Evolutionary conservation across 23 red algal genomes (phyloP), one percentile per base, ranked within the genome.

Genomic region (Agarophyton chilense): DNA sequence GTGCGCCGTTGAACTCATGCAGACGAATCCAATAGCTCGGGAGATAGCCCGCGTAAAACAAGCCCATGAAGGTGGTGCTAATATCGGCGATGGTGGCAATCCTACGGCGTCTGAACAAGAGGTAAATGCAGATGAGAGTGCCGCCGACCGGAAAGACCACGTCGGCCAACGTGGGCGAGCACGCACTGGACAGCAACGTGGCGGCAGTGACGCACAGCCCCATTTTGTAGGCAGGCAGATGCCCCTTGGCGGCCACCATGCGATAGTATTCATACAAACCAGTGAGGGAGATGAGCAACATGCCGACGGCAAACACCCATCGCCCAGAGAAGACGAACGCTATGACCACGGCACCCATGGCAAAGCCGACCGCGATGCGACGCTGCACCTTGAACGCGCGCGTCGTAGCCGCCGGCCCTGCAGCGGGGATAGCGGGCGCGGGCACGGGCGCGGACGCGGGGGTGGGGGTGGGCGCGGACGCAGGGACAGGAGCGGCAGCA

Each of bases 61-160:
- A 63, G 35, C 97, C 97, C 93, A 96, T 94, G 64, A 99, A 99
- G 14, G 97, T 94, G 11, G 97, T 99, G 28, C 88, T 93, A 34
- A 99, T 96, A 56, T 99, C 97, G 31, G 97, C 97, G 67, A 99
- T 99, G n/a, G 93, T 99, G n/a, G 97, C 94, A 51, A 94, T 90
- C 77, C 85, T 79, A 4, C 78, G 61, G 21, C 80, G 80, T 58
- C 93, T 52, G 56, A 99, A 95, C 71, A 99, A 87, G 58, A 99
- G 33, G 58, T 99, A 99, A 68, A 87, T 90, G 84, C 79, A 96
- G 50, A 99, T 99, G 53, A 94, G 73, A 18, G 93, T 96, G 24
- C 87, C 94, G 34, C 88, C 90, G 32, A 99, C 88, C 16, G 97
- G 97, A 26, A 99, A 96, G 2, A 99, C 93, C 2, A 89, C 94